A percentile compares a stretch with the other conserved stretches of the same genome.
phyloP scores from a whole-genome alignment of 495 filamentous ascomycete genomes.

The Stereocaulon alpinum region DNA sequence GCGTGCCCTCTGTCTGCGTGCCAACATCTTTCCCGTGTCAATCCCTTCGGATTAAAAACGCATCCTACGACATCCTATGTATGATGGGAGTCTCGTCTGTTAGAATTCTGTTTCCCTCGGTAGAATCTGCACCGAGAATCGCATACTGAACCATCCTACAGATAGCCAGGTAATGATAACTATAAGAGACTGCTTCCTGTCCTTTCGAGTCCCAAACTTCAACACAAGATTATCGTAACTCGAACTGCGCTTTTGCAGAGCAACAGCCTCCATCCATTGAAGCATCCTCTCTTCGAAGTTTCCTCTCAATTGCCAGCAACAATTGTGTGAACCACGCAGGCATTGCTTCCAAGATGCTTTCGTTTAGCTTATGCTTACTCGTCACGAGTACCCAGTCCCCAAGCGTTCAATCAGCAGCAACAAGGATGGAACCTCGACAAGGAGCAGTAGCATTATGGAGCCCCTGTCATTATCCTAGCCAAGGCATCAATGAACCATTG shows the following conservation, averaged over 20 bases:
- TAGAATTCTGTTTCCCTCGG: no score
- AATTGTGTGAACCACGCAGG: background rate
- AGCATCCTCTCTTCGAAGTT: background rate
- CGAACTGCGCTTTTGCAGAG: background rate
- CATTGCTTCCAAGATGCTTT: background rate
- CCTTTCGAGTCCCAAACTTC: background rate
- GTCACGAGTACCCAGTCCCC: background rate
- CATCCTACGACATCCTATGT: background rate
- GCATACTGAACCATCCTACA: no score
- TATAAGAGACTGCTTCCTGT: no score
- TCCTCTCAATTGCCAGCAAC: background rate
- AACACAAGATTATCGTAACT: background rate
- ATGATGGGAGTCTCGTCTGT: no score
- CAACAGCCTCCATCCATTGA: background rate
- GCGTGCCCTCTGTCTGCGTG: background rate
- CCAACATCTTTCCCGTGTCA: background rate
- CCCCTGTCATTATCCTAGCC: slow-evolving; percentile 9
- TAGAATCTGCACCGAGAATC: no score
- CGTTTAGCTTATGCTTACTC: background rate
- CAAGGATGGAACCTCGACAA: background rate
- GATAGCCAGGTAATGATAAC: no score
- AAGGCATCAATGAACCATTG: slow-evolving; percentile 13
- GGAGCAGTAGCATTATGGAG: slow-evolving; percentile 4
- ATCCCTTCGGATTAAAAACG: background rate
- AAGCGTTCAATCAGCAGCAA: background rate